These are phyloP conservation scores for Trichoderma sp. DNA, from an alignment of 2,329 filamentous ascomycete genomes.

Conservation along the genomic window DNA sequence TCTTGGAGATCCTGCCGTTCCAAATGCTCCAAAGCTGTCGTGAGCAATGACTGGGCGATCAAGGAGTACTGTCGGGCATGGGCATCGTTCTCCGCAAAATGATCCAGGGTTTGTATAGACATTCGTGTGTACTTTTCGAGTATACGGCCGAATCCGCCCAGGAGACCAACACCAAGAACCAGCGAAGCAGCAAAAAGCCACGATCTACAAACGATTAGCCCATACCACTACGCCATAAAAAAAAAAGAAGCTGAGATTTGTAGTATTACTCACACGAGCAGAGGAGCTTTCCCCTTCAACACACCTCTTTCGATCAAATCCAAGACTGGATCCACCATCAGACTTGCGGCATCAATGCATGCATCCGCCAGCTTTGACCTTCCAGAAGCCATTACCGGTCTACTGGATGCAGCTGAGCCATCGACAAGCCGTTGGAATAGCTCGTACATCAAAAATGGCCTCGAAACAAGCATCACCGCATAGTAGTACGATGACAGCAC, in stretches of 20 bases:
- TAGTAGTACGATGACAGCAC: constrained; percentile 54
- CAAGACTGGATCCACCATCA: constrained; percentile 50
- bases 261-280: constrained; percentile 45
- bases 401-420: constrained; percentile 22
- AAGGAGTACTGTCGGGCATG: constrained; percentile 53
- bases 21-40: constrained; percentile 44
- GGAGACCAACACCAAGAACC: constrained; percentile 49
- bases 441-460: constrained; percentile 56
- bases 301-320: constrained; percentile 42
- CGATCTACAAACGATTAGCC: constrained; percentile 36
- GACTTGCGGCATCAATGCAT: constrained; percentile 52
- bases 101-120: constrained; percentile 47
- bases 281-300: constrained; percentile 45
- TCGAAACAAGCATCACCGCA: constrained; percentile 54
- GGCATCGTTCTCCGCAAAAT: constrained; percentile 47
- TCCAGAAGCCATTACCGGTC: constrained; percentile 35
- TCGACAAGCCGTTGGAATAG: constrained; percentile 45
- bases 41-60: constrained; percentile 50
- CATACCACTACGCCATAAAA: background rate
- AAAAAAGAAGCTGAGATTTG: background rate
- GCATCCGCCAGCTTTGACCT: constrained; percentile 52
- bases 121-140: constrained; percentile 49
- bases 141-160: constrained; percentile 51
- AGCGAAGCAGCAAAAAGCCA: constrained; percentile 54
- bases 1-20: constrained; percentile 48